These are phyloP conservation scores for Cryptococcus neoformans DNA, from an alignment of 1,284 basidiomycete genomes.

Conservation along the genomic window DNA sequence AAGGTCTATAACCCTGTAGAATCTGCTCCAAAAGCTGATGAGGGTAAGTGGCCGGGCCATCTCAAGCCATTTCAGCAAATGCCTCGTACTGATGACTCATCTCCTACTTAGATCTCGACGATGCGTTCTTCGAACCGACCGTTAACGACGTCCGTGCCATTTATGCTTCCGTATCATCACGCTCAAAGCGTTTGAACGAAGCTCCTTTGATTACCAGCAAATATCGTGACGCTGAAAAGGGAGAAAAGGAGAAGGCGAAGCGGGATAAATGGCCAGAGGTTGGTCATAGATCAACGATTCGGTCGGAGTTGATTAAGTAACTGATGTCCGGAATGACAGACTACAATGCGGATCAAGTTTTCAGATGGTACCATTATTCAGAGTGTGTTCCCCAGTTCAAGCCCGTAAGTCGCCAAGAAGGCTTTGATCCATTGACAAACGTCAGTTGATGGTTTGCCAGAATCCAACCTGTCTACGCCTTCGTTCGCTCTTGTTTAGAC, in stretches of 20 bases:
- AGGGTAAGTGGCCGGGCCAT: conserved; percentile 3
- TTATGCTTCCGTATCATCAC: conserved; percentile 32
- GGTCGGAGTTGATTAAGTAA: conserved; percentile 2
- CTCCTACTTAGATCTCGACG: conserved; percentile 22
- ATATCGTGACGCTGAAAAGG: conserved; percentile 38
- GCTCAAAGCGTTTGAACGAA: conserved; percentile 39
- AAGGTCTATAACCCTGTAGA: conserved; percentile 19
- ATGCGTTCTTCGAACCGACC: conserved; percentile 42
- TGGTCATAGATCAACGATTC: too few species aligned
- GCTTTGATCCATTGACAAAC: background rate
- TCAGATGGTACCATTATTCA: conserved; percentile 48
- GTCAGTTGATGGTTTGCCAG: conserved; percentile 13
- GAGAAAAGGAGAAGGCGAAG: conserved; percentile 32
- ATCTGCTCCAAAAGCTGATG: conserved; percentile 1
- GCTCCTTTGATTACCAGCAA: conserved; percentile 41
- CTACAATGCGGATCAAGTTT: conserved; percentile 46
- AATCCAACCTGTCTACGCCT: conserved; percentile 48
- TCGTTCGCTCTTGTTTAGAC: conserved; percentile 39
- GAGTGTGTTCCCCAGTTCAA: conserved; percentile 39
- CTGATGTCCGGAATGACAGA: conserved; percentile 7
- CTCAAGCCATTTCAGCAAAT: background rate
- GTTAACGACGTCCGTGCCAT: conserved; percentile 39
- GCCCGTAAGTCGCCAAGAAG: conserved; percentile 26
- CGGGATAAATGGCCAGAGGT: conserved; percentile 40
- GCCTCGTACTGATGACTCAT: background rate